phyloP scores from a whole-genome alignment of 768 basidiomycete species.

The Psilocybe tampanensis region DNA sequence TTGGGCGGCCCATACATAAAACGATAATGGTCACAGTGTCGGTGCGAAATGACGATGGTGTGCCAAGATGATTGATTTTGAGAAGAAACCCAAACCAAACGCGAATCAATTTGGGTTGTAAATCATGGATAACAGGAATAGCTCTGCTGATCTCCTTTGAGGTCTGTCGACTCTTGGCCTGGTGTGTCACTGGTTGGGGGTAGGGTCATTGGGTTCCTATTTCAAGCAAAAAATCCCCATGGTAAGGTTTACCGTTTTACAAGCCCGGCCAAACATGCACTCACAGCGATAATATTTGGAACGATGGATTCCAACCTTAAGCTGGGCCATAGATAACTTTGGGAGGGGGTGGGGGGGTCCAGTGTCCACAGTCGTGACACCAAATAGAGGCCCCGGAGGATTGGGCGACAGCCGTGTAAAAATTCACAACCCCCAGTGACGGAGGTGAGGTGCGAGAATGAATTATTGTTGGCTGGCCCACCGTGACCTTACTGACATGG shows the following conservation, averaged over 20 bases:
- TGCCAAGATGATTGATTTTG: no score
- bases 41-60: not conserved
- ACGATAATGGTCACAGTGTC: no score
- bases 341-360: no score
- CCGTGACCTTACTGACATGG: constrained; percentile 1
- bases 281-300: constrained; percentile 7
- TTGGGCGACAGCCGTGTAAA: constrained; percentile 4
- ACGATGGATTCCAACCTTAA: constrained; percentile 4
- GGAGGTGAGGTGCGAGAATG: not conserved
- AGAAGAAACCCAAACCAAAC: not conserved
- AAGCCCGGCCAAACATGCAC: constrained; percentile 4
- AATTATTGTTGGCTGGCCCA: not conserved
- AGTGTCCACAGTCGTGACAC: constrained; percentile 15
- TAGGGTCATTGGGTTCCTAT: no score
- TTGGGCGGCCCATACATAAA: not conserved
- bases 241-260: not conserved
- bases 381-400: constrained; percentile 10
- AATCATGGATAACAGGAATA: constrained; percentile 4
- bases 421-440: not conserved
- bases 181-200: no score
- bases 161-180: not conserved
- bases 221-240: constrained; percentile 5
- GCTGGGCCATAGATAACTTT: constrained; percentile 10
- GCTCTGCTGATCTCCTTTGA: not conserved
- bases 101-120: not conserved